Conservation (phyloP, 2,329 filamentous ascomycete species). For the Nemania sp. region DNA sequence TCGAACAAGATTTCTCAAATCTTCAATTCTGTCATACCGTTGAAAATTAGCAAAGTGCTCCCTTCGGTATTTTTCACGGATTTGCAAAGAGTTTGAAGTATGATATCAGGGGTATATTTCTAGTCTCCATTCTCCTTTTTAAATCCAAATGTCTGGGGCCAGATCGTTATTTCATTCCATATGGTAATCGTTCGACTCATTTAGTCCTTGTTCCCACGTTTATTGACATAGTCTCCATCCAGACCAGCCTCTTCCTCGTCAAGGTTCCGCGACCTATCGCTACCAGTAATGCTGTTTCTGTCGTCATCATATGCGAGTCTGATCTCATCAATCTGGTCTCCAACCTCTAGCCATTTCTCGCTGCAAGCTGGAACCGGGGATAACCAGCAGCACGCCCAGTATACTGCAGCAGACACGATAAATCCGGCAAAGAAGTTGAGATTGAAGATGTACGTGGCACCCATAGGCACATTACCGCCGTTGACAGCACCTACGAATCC, state of each 20-base stretch:
- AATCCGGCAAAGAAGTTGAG: conserved; percentile 90
- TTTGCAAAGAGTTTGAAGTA: neutral
- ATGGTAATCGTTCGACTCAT: neutral
- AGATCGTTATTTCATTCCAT: neutral
- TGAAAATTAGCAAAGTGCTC: too few relatives aligned
- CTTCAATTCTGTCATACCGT: too few relatives aligned
- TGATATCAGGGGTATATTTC: neutral
- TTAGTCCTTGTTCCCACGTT: conserved; percentile 15
- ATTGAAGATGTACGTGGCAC: conserved; percentile 84
- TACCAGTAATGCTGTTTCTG: conserved; percentile 9
- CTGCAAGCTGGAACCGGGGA: conserved; percentile 76
- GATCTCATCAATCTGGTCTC: conserved; percentile 55
- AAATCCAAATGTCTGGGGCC: too few relatives aligned
- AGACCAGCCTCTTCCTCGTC: conserved; percentile 43
- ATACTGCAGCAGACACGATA: conserved; percentile 66
- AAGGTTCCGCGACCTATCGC: conserved; percentile 41
- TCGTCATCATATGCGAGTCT: conserved; percentile 50
- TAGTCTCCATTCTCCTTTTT: neutral
- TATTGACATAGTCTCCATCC: conserved; percentile 30
- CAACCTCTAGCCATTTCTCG: conserved; percentile 61
- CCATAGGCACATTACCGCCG: conserved; percentile 64
- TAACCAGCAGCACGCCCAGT: conserved; percentile 70
- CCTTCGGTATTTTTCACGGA: neutral
- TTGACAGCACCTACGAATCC: conserved; percentile 86
- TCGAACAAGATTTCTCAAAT: too few relatives aligned